Conservation (phyloP, 2,329 filamentous ascomycete genomes). For the Aspergillus chevalieri region DNA sequence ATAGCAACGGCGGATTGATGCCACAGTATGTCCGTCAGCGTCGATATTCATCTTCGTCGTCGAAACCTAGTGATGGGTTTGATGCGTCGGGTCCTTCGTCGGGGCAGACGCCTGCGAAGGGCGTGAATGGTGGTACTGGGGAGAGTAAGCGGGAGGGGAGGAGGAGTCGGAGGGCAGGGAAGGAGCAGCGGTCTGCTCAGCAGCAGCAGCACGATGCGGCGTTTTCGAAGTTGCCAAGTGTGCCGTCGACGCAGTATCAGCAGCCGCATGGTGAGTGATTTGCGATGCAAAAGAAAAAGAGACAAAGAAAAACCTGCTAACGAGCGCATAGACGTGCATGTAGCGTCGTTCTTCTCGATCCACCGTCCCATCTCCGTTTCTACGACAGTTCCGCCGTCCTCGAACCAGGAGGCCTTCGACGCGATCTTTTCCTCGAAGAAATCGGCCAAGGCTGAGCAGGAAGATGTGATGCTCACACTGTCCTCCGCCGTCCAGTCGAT, state of each 20-base stretch:
- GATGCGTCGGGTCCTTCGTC: conserved; percentile 28
- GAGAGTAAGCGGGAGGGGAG: conserved; percentile 27
- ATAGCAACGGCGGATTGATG: neutral
- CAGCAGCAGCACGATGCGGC: conserved; percentile 34
- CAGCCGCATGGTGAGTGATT: conserved; percentile 40
- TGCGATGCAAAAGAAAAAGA: neutral
- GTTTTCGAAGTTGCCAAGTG: conserved; percentile 42
- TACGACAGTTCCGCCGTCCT: conserved; percentile 66
- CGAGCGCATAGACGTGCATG: conserved; percentile 63
- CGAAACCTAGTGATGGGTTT: conserved; percentile 45
- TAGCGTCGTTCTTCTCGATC: conserved; percentile 92
- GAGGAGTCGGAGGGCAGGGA: conserved; percentile 29
- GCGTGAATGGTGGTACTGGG: conserved; percentile 29
- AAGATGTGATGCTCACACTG: conserved; percentile 62
- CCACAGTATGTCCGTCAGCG: conserved; percentile 32
- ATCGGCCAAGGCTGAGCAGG: conserved; percentile 39
- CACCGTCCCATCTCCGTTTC: conserved; percentile 90
- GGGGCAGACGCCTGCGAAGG: conserved; percentile 30
- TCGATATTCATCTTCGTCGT: conserved; percentile 44
- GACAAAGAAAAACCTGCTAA: neutral
- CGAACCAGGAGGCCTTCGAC: conserved; percentile 70
- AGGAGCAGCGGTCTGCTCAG: conserved; percentile 27
- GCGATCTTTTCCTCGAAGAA: conserved; percentile 69
- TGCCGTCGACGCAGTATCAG: conserved; percentile 44
- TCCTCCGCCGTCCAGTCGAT: conserved; percentile 42